These are phyloP conservation scores for Arthrinium phaeospermum DNA, from an alignment of 2,329 filamentous ascomycete species.

Conservation along the genomic window DNA sequence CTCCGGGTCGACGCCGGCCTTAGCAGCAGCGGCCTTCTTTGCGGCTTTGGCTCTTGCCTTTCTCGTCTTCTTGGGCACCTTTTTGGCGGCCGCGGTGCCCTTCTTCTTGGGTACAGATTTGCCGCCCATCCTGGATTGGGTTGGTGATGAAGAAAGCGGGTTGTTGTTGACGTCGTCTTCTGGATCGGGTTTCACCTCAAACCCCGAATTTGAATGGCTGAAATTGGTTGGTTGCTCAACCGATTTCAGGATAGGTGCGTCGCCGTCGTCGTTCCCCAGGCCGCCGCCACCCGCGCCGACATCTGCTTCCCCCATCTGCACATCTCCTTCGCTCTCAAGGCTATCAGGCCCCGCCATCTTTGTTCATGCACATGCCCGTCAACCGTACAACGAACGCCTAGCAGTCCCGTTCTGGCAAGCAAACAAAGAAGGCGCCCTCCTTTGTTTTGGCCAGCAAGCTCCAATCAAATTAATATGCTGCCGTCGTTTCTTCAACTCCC, in stretches of 20 bases:
- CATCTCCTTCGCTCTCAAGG: conserved; percentile 15
- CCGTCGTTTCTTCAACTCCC: not conserved
- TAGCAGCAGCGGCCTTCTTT: conserved; percentile 29
- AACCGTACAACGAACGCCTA: not conserved
- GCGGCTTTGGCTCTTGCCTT: conserved; percentile 27
- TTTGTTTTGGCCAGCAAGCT: not conserved
- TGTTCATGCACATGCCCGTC: conserved; percentile 12
- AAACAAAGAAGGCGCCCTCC: not conserved
- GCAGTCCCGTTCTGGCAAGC: not conserved
- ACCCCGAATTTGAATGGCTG: conserved; percentile 23
- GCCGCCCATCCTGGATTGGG: conserved; percentile 34
- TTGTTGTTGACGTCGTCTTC: conserved; percentile 27
- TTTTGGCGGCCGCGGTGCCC: conserved; percentile 39
- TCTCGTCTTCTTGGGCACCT: conserved; percentile 30
- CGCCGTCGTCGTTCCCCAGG: not conserved
- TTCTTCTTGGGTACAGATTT: conserved; percentile 38
- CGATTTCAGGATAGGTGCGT: conserved; percentile 27
- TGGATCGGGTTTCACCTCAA: conserved; percentile 34
- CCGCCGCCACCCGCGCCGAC: not conserved
- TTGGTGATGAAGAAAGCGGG: conserved; percentile 32
- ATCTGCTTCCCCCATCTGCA: conserved; percentile 10
- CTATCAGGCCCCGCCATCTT: conserved; percentile 17
- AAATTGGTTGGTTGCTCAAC: conserved; percentile 28
- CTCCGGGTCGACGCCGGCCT: conserved; percentile 11
- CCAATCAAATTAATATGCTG: not conserved